Evolutionary conservation across 345 rosid species (phyloP).

Genomic region (Eucalyptus polybractea): DNA sequence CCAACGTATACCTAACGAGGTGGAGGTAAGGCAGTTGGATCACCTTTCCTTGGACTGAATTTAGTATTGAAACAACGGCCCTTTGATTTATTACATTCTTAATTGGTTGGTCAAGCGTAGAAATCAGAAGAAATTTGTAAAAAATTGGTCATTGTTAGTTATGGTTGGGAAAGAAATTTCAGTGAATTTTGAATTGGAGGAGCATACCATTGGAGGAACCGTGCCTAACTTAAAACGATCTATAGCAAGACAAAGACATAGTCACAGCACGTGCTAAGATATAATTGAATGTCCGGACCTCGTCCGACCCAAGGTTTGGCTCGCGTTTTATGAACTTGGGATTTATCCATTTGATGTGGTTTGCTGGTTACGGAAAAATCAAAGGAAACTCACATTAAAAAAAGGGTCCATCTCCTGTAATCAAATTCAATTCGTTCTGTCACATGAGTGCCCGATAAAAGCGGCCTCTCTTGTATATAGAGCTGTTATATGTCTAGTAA

Average conservation of each 20-base stretch:
- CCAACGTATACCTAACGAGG: background rate
- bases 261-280: background rate
- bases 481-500: background rate
- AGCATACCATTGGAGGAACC: background rate
- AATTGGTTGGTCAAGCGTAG: background rate
- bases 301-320: accelerated
- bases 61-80: background rate
- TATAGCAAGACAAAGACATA: background rate
- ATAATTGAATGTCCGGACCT: background rate
- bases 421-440: background rate
- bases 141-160: background rate
- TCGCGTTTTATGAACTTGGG: background rate
- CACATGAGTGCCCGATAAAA: background rate
- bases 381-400: background rate
- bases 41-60: background rate
- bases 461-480: background rate
- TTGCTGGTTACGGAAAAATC: background rate
- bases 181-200: background rate
- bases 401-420: background rate
- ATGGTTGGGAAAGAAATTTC: background rate
- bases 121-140: background rate
- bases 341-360: background rate
- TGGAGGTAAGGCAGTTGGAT: background rate
- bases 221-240: background rate
- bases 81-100: background rate